Evolutionary conservation across 129 eudicot genomes (phyloP), one percentile per base, ranked within the genome.

Genomic region (Pseudognaphalium luteoalbum): DNA sequence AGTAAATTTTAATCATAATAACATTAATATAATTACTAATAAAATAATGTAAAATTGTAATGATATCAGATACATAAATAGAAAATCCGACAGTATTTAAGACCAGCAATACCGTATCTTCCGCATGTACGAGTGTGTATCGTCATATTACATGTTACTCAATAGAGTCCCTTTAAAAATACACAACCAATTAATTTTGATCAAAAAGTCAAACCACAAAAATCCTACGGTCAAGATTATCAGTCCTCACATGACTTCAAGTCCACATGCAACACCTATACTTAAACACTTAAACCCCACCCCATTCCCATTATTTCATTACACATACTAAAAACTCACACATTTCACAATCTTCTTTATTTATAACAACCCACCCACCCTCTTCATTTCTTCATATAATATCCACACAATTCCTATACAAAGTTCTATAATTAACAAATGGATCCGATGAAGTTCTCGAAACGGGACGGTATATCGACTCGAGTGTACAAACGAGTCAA

Each of bases 401-500:
- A 58, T 62, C 12, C 35, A 19, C 56, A 72, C 51, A 16, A 20
- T 17, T 58, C 15, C 34, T 12, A 56, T 56, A 25, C 0, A n/a
- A 32, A 50, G 19, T 50, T 34, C 44, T 6, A 25, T 25, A 25
- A 32, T 4, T 0, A 51, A 19, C n/a, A 11, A 14, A 47, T 3
- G 54, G 14, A 28, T 16, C 62, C 66, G 41, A 44, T 33, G 64
- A 65, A 65, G 7, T 57, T 19, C 71, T 78, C 70, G 42, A 75
- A 5, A 47, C 66, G 85, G 94, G 94, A 88, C 65, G 90, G 92
- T 5, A 62, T 83, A 7, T 85, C 97, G 1, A 67, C 82, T 3
- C 76, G 70, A 35, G 87, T 82, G 10, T 88, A 85, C 96, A 84
- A 68, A 66, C 84, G 96, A 12, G 69, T 88, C n/a, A 85, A 76